Evolutionary conservation across 2,329 filamentous ascomycete genomes (phyloP).

Genomic region (Fusarium sp.): DNA sequence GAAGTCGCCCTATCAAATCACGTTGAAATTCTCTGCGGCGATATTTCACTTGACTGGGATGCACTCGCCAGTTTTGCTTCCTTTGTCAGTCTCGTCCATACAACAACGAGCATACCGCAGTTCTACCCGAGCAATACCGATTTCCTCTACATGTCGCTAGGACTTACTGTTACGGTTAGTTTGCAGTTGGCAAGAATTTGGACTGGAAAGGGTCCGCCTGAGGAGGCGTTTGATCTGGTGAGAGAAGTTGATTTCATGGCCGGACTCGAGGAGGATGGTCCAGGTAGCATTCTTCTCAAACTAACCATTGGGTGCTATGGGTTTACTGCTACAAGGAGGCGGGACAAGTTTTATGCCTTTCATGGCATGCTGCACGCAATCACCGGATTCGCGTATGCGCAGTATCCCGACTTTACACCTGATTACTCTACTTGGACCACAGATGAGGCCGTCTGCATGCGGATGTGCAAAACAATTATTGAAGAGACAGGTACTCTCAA

Average conservation of each 20-base stretch:
- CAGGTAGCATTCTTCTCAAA: background rate
- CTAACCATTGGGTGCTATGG: background rate
- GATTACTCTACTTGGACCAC: background rate
- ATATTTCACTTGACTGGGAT: background rate
- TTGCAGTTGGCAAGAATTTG: background rate
- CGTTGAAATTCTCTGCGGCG: background rate
- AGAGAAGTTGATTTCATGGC: background rate
- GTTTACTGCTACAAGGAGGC: background rate
- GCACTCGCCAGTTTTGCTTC: background rate
- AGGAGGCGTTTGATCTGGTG: background rate
- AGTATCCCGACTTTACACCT: background rate
- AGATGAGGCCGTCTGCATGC: background rate
- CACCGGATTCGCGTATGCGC: background rate
- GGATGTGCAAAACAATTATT: background rate
- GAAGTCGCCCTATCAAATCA: background rate
- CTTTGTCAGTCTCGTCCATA: background rate
- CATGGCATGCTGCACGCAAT: background rate
- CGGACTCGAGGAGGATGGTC: background rate
- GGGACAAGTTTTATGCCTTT: background rate
- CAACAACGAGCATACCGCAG: background rate
- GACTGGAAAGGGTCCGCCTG: background rate
- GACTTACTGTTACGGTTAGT: background rate
- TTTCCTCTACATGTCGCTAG: background rate
- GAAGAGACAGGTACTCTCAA: background rate
- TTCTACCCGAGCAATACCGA: background rate